Evolutionary conservation across 495 filamentous ascomycete species (phyloP).

Genomic region (Evernia prunastri): DNA sequence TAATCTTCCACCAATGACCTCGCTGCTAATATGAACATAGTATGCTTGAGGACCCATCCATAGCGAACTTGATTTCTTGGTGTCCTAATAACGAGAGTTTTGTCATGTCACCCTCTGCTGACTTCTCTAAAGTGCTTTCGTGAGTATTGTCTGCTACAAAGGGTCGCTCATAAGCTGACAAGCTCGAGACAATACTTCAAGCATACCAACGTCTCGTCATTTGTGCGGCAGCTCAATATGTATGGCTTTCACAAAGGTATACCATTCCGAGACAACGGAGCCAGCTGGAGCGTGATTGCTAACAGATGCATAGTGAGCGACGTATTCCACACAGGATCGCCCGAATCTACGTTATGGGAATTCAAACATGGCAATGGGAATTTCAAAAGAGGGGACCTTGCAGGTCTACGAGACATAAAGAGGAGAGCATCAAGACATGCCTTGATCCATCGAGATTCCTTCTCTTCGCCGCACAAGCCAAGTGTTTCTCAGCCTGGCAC

Average conservation of each 20-base stretch:
- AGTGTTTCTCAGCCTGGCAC: conserved; percentile 71
- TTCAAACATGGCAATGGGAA: conserved; percentile 98
- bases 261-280: conserved; percentile 15
- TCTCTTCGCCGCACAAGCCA: conserved; percentile 64
- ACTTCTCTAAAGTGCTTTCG: conserved; percentile 98
- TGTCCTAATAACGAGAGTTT: conserved; percentile 91
- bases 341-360: conserved; percentile 94
- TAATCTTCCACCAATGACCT: neutral
- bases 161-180: conserved; percentile 15
- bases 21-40: conserved; percentile 48
- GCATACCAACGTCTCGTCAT: conserved; percentile 98
- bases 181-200: conserved; percentile 85
- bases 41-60: conserved; percentile 91
- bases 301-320: conserved; percentile 68
- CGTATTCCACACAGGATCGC: conserved; percentile 94
- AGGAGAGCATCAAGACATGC: conserved; percentile 93
- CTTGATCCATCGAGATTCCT: conserved; percentile 90
- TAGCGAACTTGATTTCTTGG: conserved; percentile 95
- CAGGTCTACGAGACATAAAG: conserved; percentile 91
- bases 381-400: conserved; percentile 90
- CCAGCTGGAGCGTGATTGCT: neutral
- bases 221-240: conserved; percentile 97
- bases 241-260: conserved; percentile 99
- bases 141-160: conserved; percentile 42
- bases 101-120: conserved; percentile 93